phyloP scores from a whole-genome alignment of 306 rosid genomes.

The Oemleria cerasiformis region DNA sequence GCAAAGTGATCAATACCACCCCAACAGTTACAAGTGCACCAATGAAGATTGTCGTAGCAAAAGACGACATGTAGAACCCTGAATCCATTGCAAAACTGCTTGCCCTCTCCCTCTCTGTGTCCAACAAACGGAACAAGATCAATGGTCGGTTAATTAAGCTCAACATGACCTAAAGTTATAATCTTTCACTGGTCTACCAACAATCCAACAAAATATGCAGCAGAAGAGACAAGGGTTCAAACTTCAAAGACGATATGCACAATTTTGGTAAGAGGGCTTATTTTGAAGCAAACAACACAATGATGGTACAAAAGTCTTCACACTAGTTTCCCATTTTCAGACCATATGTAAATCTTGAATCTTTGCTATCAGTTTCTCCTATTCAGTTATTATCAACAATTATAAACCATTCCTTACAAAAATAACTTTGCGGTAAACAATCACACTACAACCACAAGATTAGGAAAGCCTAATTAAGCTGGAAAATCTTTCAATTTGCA shows the following conservation, averaged over 20 bases:
- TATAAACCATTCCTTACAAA: not conserved
- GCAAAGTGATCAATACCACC: conserved; percentile 52
- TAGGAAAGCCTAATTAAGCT: not conserved
- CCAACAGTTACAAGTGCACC: conserved; percentile 55
- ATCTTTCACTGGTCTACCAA: not conserved
- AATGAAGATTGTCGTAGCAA: conserved; percentile 59
- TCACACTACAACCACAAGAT: not conserved
- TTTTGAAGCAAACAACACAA: not conserved
- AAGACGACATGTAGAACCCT: conserved; percentile 76
- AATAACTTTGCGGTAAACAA: too few species aligned
- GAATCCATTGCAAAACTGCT: conserved; percentile 59
- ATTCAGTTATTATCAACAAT: not conserved
- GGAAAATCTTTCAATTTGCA: not conserved
- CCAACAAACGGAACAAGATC: conserved; percentile 28
- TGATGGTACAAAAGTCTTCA: not conserved
- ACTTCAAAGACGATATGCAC: not conserved
- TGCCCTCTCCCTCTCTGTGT: conserved; percentile 52
- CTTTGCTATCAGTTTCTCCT: not conserved
- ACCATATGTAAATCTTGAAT: not conserved
- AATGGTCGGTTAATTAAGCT: not conserved
- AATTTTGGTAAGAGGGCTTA: not conserved
- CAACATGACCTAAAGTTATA: conserved; percentile 13
- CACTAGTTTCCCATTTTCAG: conserved; percentile 6
- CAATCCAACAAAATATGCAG: not conserved
- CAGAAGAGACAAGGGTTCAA: not conserved